Percentiles rank a stretch among this genome's conserved stretches.
These are phyloP conservation scores for Coleophoma crateriformis DNA, from an alignment of 2,329 filamentous ascomycete genomes.

Conservation along the genomic window DNA sequence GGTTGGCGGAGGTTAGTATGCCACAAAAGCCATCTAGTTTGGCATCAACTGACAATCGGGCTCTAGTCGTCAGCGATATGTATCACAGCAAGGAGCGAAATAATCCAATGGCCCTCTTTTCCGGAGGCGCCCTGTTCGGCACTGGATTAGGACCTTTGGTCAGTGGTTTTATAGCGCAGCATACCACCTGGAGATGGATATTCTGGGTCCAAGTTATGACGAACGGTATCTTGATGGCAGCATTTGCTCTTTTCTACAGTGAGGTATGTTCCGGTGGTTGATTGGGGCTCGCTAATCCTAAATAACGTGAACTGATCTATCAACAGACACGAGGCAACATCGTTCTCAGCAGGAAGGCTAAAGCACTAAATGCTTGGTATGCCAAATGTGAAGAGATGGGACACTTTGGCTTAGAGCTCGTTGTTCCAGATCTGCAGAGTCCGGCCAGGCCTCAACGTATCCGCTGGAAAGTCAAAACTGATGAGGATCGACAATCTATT, in stretches of 20 bases:
- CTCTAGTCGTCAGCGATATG: slow-evolving; percentile 70
- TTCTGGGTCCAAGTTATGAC: slow-evolving; percentile 81
- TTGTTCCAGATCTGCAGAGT: slow-evolving; percentile 4
- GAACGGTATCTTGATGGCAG: slow-evolving; percentile 54
- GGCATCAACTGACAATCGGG: too few relatives aligned
- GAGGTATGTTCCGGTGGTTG: slow-evolving; percentile 36
- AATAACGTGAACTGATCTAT: too few relatives aligned
- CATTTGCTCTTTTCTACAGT: slow-evolving; percentile 66
- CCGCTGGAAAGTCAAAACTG: slow-evolving; percentile 73
- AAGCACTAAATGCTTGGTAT: slow-evolving; percentile 72
- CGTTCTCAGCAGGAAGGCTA: slow-evolving; percentile 70
- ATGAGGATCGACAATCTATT: slow-evolving; percentile 69
- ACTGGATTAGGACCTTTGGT: slow-evolving; percentile 76
- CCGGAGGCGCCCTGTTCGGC: slow-evolving; percentile 70
- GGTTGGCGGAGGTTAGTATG: slow-evolving; percentile 58
- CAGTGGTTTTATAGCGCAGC: slow-evolving; percentile 61
- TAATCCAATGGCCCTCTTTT: slow-evolving; percentile 85
- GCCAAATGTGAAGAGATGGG: slow-evolving; percentile 56
- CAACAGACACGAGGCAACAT: slow-evolving; percentile 67
- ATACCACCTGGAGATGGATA: slow-evolving; percentile 74
- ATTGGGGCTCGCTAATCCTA: too few relatives aligned
- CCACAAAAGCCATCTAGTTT: too few relatives aligned
- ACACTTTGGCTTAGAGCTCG: slow-evolving; percentile 47
- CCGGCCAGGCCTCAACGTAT: slow-evolving; percentile 44
- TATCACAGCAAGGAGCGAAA: slow-evolving; percentile 77